Conservation (phyloP, 2,329 filamentous ascomycete genomes). For the Furcasterigmium sp. region DNA sequence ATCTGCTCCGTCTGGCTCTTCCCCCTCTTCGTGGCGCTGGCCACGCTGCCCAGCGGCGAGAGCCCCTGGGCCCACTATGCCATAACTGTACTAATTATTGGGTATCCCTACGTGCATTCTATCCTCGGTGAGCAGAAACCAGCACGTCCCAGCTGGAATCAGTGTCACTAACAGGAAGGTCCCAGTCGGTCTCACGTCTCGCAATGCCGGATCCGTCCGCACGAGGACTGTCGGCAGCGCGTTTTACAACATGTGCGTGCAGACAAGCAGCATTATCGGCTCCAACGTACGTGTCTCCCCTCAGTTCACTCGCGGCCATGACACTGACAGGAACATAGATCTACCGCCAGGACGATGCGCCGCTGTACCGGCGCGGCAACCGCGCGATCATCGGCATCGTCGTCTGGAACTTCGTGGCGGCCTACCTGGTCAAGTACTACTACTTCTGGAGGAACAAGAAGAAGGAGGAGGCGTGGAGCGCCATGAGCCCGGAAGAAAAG, state of each 20-base stretch:
- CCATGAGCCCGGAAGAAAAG: slow-evolving; percentile 25
- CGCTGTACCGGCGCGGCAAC: slow-evolving; percentile 37
- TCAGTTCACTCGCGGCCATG: neutral
- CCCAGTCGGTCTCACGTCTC: slow-evolving; percentile 52
- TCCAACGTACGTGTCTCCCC: slow-evolving; percentile 24
- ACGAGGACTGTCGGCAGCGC: slow-evolving; percentile 57
- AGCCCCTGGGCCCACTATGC: slow-evolving; percentile 41
- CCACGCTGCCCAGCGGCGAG: slow-evolving; percentile 25
- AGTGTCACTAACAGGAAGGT: slow-evolving; percentile 20
- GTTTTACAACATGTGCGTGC: slow-evolving; percentile 53
- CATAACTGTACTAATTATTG: slow-evolving; percentile 35
- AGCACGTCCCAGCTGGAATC: too few species aligned
- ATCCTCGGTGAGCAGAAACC: slow-evolving; percentile 23
- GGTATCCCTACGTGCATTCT: slow-evolving; percentile 39
- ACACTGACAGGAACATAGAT: slow-evolving; percentile 12
- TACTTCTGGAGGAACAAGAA: slow-evolving; percentile 23
- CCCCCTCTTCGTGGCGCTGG: slow-evolving; percentile 42
- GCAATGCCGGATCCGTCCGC: slow-evolving; percentile 57
- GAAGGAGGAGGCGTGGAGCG: slow-evolving; percentile 19
- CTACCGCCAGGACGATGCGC: slow-evolving; percentile 35
- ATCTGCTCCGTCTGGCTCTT: slow-evolving; percentile 43
- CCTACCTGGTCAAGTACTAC: slow-evolving; percentile 21
- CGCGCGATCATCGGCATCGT: slow-evolving; percentile 32
- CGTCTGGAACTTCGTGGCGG: slow-evolving; percentile 26
- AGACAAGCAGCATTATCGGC: slow-evolving; percentile 35